Conservation (phyloP, 2,329 filamentous ascomycete species). For the Botrytis sinoallii region DNA sequence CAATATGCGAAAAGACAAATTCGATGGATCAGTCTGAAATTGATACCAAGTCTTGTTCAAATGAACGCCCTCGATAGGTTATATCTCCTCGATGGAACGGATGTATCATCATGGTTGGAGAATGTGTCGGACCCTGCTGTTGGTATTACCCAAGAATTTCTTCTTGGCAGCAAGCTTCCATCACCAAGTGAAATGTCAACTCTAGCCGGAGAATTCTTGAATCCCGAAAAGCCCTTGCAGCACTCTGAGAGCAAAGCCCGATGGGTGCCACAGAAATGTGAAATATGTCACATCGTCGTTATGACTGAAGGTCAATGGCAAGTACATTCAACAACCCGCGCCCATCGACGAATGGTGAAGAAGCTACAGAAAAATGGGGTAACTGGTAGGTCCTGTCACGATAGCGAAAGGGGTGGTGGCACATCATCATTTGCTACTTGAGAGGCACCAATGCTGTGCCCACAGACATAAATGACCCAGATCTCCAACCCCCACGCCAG, state of each 20-base stretch:
- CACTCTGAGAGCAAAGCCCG: slow-evolving; percentile 43
- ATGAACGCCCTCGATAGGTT: slow-evolving; percentile 54
- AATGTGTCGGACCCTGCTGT: slow-evolving; percentile 66
- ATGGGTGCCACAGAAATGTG: slow-evolving; percentile 60
- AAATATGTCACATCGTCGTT: slow-evolving; percentile 65
- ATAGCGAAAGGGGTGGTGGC: neutral
- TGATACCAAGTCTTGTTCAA: slow-evolving; percentile 65
- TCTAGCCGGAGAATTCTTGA: slow-evolving; percentile 54
- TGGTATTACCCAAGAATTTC: slow-evolving; percentile 59
- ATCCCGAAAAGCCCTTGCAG: slow-evolving; percentile 47
- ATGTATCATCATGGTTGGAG: slow-evolving; percentile 58
- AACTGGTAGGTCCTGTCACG: neutral
- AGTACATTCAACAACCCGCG: slow-evolving; percentile 45
- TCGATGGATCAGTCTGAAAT: slow-evolving; percentile 82
- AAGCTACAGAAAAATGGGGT: slow-evolving; percentile 20
- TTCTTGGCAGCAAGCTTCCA: slow-evolving; percentile 48
- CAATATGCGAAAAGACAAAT: slow-evolving; percentile 85
- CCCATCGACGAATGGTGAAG: slow-evolving; percentile 39
- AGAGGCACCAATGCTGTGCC: slow-evolving; percentile 3
- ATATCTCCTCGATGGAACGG: slow-evolving; percentile 78
- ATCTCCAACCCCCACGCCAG: neutral
- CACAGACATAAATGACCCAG: slow-evolving; percentile 1
- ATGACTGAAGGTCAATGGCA: slow-evolving; percentile 54
- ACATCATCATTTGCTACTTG: neutral
- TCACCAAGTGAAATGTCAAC: slow-evolving; percentile 55